These are phyloP conservation scores for Hypoxylon lienhwacheense DNA, from an alignment of 495 filamentous ascomycete species.

Conservation along the genomic window DNA sequence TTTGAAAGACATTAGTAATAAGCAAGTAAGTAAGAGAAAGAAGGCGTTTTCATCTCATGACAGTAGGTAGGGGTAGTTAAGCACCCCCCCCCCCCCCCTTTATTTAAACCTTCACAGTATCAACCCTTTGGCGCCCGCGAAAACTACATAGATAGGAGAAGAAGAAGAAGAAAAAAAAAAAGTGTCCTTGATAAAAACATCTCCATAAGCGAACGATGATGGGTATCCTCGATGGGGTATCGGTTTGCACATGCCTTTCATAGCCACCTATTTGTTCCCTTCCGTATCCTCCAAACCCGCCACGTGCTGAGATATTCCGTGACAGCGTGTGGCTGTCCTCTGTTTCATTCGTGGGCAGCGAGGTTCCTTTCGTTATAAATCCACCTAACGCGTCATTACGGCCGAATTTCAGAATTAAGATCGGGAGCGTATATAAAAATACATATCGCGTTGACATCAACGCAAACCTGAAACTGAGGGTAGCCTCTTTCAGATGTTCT, in stretches of 20 bases:
- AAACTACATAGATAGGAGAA: conserved; percentile 9
- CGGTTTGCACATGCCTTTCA: conserved; percentile 7
- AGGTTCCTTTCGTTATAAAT: conserved; percentile 1
- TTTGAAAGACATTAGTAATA: too few relatives aligned
- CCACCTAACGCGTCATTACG: conserved; percentile 2
- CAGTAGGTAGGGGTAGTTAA: too few relatives aligned
- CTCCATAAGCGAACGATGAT: conserved; percentile 30
- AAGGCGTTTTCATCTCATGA: too few relatives aligned
- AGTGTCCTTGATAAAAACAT: too few relatives aligned
- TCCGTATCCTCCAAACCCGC: neutral
- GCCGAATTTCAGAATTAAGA: neutral
- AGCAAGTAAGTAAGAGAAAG: too few relatives aligned
- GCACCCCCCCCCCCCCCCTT: too few relatives aligned
- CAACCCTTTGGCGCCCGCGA: neutral
- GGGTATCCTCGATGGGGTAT: conserved; percentile 33
- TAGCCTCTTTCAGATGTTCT: conserved; percentile 70
- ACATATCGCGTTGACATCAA: neutral
- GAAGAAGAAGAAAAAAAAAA: too few relatives aligned
- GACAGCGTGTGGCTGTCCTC: conserved; percentile 1
- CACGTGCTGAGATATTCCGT: neutral
- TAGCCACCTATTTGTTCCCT: neutral
- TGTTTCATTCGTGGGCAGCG: neutral
- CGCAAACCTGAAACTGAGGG: neutral
- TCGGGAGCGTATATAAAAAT: conserved; percentile 5
- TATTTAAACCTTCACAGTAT: neutral